Conservation (phyloP, 192 early-diverging fungal species). For the Oehlia diaphana region DNA sequence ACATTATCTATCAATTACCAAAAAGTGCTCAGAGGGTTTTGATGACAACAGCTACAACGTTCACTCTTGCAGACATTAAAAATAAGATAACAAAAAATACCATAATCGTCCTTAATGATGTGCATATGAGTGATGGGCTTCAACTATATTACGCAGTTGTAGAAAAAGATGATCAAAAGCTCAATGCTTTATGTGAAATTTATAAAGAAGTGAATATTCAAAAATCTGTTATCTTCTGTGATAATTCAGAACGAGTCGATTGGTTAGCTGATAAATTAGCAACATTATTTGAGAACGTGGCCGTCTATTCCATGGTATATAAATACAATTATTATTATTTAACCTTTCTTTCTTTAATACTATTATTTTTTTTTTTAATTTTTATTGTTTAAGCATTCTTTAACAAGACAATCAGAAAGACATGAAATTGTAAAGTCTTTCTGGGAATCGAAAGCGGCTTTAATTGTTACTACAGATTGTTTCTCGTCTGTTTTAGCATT, state of each 20-base stretch:
- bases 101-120: not conserved
- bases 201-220: not conserved
- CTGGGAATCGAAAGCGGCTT: not conserved
- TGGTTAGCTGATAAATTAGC: constrained; percentile 17
- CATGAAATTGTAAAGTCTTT: constrained; percentile 17
- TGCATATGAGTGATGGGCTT: constrained; percentile 17
- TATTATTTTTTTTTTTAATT: not conserved
- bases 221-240: constrained; percentile 21
- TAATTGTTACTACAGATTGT: constrained; percentile 1
- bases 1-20: constrained; percentile 1
- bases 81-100: not conserved
- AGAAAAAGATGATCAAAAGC: constrained; percentile 22
- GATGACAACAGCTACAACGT: constrained; percentile 27
- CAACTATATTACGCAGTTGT: constrained; percentile 19
- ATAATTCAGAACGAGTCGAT: constrained; percentile 19
- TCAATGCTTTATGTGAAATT: constrained; percentile 16
- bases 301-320: not conserved
- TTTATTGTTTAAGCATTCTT: not conserved
- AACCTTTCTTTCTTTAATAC: not conserved
- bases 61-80: constrained; percentile 24
- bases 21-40: constrained; percentile 9
- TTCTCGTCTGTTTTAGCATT: constrained; percentile 3
- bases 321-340: not conserved
- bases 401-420: constrained; percentile 10
- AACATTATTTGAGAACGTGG: not conserved